Base-by-base conservation (phyloP, 805 yeast species). In the Brettanomyces bruxellensis region DNA sequence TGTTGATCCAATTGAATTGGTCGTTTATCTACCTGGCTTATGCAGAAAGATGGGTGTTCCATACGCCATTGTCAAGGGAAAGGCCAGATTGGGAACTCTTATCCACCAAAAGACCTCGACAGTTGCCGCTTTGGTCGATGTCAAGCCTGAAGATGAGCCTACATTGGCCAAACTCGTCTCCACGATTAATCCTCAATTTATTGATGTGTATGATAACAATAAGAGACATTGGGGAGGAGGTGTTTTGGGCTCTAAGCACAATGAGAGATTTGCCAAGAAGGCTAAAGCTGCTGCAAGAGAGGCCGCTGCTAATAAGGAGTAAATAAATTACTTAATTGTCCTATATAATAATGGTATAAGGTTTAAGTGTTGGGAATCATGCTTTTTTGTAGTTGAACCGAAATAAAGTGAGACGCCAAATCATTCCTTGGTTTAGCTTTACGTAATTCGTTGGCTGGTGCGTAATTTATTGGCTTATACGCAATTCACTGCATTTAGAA, bases 221-320 rank as follows among this genome's bases (percentile, higher is more conserved):
- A 91, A 95, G 82, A 89, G 87, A 78, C 95, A 88, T 84, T 91
- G 99, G 99, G 98, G 98, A 81, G 99, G 99, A 81, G 99, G 99
- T 81, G 69, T 88, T 73, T 77, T 93, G 81, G 96, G 98, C 73
- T 76, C 85, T 63, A 93, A 91, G 80, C 88, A 97, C 66, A 79
- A 78, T 66, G 93, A 82, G 67, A 87, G 84, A 78, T 68, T 71
- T 56, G 90, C 79, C 62, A 87, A 86, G 83, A 81, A 71, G 67
- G 83, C 80, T 58, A 81, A 75, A 73, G 73, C 45, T 42, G 54
- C 53, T 39, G 57, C 59, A 44, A 50, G 41, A 32, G 52, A 53
- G 18, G 95, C 95, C 65, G 95, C 96, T 75, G 47, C 51, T 36
- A 41, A 47, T 42, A 40, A 44, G 46, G 47, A 43, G 44, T 46